Conservation (phyloP, 495 filamentous ascomycete genomes). For the Trichoderma reesei region DNA sequence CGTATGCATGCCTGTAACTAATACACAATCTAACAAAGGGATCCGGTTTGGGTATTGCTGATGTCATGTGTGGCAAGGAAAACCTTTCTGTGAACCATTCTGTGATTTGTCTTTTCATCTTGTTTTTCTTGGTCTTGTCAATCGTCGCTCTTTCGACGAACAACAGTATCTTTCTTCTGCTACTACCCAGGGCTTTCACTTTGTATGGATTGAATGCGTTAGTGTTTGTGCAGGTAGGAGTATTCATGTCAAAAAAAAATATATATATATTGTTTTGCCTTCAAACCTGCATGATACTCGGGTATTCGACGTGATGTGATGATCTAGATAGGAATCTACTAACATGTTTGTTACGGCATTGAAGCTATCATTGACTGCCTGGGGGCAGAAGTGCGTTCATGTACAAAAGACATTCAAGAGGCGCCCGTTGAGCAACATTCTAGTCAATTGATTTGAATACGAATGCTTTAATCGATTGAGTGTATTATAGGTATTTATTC, state of each 20-base stretch:
- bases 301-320: no score
- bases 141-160: neutral
- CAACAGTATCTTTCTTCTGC: neutral
- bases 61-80: slow-evolving; percentile 1
- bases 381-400: neutral
- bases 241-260: no score
- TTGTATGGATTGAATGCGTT: neutral
- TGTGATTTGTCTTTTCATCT: neutral
- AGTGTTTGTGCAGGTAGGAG: neutral
- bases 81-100: neutral
- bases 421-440: no score
- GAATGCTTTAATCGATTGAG: no score
- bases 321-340: no score
- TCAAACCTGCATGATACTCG: no score
- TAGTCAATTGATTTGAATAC: no score
- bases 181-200: neutral
- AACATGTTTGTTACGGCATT: no score
- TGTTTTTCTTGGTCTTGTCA: neutral
- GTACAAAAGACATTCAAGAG: no score
- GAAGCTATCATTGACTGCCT: neutral
- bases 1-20: slow-evolving; percentile 9
- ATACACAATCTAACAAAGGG: slow-evolving; percentile 3
- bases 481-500: no score
- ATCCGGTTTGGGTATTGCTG: slow-evolving; percentile 1
- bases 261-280: no score